Evolutionary conservation across 352 stramenopile genomes (phyloP).

Genomic region (Globisporangium irregulare): DNA sequence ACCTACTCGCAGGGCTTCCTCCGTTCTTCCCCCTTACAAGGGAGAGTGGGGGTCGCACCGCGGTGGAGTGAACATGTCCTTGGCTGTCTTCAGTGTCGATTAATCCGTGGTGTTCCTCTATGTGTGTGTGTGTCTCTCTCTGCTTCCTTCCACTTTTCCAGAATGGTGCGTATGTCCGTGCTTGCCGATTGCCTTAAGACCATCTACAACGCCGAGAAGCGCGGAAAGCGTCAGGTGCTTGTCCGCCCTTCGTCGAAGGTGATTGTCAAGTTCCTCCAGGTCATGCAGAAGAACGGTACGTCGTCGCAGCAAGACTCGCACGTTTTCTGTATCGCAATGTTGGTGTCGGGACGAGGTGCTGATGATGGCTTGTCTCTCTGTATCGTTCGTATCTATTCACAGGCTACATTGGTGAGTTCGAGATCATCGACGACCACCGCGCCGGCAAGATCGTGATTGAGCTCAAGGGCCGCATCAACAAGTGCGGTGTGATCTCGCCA

Average conservation of each 20-base stretch:
- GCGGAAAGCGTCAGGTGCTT: conserved; percentile 99
- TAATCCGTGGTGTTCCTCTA: conserved; percentile 32
- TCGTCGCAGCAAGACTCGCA: conserved; percentile 6
- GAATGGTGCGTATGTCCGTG: conserved; percentile 99
- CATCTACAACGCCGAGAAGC: conserved; percentile 99
- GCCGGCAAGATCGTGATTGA: conserved; percentile 98
- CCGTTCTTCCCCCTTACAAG: conserved; percentile 15
- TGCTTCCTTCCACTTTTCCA: conserved; percentile 20
- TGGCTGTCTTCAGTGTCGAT: conserved; percentile 46
- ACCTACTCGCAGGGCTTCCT: conserved; percentile 21
- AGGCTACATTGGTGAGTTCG: conserved; percentile 99
- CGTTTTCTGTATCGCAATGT: background rate
- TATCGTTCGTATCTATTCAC: background rate
- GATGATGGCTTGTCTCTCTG: background rate
- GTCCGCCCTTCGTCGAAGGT: conserved; percentile 99
- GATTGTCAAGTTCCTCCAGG: conserved; percentile 99
- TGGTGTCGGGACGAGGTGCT: background rate
- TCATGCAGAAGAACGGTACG: conserved; percentile 99
- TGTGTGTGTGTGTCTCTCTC: conserved; percentile 15
- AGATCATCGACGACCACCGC: conserved; percentile 99
- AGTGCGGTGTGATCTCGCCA: conserved; percentile 99
- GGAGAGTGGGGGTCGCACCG: conserved; percentile 5
- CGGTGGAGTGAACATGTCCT: conserved; percentile 46
- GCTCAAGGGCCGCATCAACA: conserved; percentile 99
- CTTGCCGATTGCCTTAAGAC: conserved; percentile 99